phyloP scores from a whole-genome alignment of 139 green algal species.

The Micractinium sp. region DNA sequence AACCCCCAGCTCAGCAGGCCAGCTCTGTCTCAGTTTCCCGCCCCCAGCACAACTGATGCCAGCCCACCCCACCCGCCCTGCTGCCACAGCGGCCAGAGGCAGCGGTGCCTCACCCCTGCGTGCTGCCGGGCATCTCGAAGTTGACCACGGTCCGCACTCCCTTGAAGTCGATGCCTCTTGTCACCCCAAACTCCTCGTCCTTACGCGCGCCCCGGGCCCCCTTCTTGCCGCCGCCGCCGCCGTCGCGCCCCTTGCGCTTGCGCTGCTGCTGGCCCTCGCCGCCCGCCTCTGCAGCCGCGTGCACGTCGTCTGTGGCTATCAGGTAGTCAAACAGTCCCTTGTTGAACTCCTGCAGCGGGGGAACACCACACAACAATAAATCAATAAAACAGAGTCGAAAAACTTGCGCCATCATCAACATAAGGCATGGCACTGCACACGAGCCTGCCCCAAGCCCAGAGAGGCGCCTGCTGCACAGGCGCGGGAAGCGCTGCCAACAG shows the following conservation, averaged over 20 bases:
- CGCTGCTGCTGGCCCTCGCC: not conserved
- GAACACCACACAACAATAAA: not conserved
- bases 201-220: conserved; percentile 42
- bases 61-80: not conserved
- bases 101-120: conserved; percentile 35
- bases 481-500: too few relatives aligned
- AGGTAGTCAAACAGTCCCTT: conserved; percentile 92
- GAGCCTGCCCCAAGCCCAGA: too few relatives aligned
- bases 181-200: conserved; percentile 95
- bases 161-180: conserved; percentile 97
- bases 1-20: not conserved
- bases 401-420: too few relatives aligned
- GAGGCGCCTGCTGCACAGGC: too few relatives aligned
- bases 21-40: not conserved
- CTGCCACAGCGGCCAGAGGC: too few relatives aligned
- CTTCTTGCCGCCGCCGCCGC: not conserved
- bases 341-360: conserved; percentile 80
- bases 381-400: too few relatives aligned
- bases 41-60: not conserved
- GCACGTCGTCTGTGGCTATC: conserved; percentile 86
- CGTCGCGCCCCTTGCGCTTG: conserved; percentile 29
- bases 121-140: conserved; percentile 73
- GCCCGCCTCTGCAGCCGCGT: conserved; percentile 28
- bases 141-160: conserved; percentile 93
- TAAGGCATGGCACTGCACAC: too few relatives aligned